Evolutionary conservation across 495 filamentous ascomycete species (phyloP).

Genomic region (Hypoxylon intermedium): DNA sequence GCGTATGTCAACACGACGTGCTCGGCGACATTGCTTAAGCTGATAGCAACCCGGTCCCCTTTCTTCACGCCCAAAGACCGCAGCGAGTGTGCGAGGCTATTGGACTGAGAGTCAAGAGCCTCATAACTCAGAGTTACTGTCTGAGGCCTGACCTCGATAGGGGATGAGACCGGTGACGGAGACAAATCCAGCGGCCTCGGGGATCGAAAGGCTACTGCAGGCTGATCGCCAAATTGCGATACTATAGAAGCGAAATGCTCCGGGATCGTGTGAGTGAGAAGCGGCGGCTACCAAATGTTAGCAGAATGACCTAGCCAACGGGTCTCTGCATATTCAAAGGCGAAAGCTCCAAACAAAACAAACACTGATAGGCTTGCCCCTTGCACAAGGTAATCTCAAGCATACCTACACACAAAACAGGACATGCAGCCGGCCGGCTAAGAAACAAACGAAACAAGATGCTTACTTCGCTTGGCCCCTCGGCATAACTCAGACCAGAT

Average conservation of each 20-base stretch:
- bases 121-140: slow-evolving; percentile 72
- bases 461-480: slow-evolving; percentile 43
- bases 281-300: slow-evolving; percentile 65
- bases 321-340: neutral
- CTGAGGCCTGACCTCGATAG: slow-evolving; percentile 30
- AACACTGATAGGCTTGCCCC: neutral
- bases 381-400: too few relatives aligned
- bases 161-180: slow-evolving; percentile 11
- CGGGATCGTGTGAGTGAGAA: slow-evolving; percentile 77
- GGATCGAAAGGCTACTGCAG: slow-evolving; percentile 61
- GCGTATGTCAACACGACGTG: slow-evolving; percentile 85
- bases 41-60: slow-evolving; percentile 85
- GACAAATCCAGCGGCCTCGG: slow-evolving; percentile 37
- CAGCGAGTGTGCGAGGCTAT: slow-evolving; percentile 76
- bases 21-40: slow-evolving; percentile 84
- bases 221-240: slow-evolving; percentile 72
- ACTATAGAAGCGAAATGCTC: slow-evolving; percentile 81
- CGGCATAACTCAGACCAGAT: slow-evolving; percentile 37
- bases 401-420: too few relatives aligned
- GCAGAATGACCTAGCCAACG: too few relatives aligned
- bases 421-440: neutral
- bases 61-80: slow-evolving; percentile 77
- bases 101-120: slow-evolving; percentile 75
- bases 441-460: slow-evolving; percentile 1
- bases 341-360: too few relatives aligned